These are phyloP conservation scores for Komagataella mondaviorum DNA, from an alignment of 805 yeast genomes.

Conservation along the genomic window DNA sequence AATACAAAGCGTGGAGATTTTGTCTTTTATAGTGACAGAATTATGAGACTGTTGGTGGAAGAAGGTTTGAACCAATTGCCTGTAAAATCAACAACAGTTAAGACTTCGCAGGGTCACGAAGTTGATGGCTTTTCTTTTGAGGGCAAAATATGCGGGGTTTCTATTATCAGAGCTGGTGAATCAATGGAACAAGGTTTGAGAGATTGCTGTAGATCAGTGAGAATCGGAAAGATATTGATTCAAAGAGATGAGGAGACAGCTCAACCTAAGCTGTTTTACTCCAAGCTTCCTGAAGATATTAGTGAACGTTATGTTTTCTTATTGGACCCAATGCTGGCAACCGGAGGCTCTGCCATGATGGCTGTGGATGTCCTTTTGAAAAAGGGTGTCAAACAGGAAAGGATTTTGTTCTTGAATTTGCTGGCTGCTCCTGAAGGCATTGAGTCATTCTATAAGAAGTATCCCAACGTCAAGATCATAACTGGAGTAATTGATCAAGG, in stretches of 20 bases:
- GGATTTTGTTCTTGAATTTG: constrained; percentile 82
- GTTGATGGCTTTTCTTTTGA: constrained; percentile 70
- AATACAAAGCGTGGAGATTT: constrained; percentile 80
- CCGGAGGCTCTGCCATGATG: constrained; percentile 97
- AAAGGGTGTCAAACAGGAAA: constrained; percentile 79
- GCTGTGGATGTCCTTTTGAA: constrained; percentile 83
- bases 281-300: constrained; percentile 88
- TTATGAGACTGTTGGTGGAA: constrained; percentile 86
- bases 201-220: constrained; percentile 92
- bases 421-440: constrained; percentile 95
- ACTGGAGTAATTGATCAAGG: constrained; percentile 90
- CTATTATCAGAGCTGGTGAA: constrained; percentile 97
- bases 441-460: constrained; percentile 56
- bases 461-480: constrained; percentile 77
- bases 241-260: constrained; percentile 99
- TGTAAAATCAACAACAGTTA: constrained; percentile 51
- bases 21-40: constrained; percentile 89
- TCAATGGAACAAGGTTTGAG: constrained; percentile 98
- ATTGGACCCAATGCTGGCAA: constrained; percentile 95
- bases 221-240: constrained; percentile 92
- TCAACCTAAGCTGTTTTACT: constrained; percentile 80
- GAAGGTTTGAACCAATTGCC: constrained; percentile 93
- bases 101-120: constrained; percentile 63
- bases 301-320: constrained; percentile 78
- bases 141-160: constrained; percentile 96